These are phyloP conservation scores for Boletus rubescentipes DNA, from an alignment of 768 basidiomycete genomes.

Conservation along the genomic window DNA sequence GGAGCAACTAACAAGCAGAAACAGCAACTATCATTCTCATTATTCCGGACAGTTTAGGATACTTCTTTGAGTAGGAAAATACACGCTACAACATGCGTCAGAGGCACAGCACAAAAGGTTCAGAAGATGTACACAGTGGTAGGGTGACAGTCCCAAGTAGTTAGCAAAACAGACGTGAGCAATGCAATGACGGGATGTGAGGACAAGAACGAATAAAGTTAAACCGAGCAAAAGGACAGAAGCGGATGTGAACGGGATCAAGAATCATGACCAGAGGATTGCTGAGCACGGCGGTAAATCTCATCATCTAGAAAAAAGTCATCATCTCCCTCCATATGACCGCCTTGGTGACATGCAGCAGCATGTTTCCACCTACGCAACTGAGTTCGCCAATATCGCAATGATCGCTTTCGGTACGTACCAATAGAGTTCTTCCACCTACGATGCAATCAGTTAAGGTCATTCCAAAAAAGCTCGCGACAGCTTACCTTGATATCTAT, in stretches of 20 bases:
- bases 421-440: constrained; percentile 80
- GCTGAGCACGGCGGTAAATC: constrained; percentile 32
- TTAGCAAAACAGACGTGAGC: constrained; percentile 20
- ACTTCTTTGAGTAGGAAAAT: neutral
- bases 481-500: constrained; percentile 62
- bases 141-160: constrained; percentile 2
- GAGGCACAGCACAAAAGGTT: neutral
- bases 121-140: neutral
- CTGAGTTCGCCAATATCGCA: constrained; percentile 6
- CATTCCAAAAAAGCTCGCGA: neutral
- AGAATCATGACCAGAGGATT: constrained; percentile 5
- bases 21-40: neutral
- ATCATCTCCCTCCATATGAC: constrained; percentile 52
- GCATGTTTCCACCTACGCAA: constrained; percentile 78
- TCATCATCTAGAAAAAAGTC: constrained; percentile 58
- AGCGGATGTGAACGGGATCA: neutral
- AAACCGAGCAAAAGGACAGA: neutral
- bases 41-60: neutral
- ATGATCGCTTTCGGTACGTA: constrained; percentile 34
- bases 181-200: neutral
- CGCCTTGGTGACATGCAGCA: constrained; percentile 67
- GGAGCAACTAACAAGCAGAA: neutral
- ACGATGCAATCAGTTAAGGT: neutral
- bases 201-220: constrained; percentile 13
- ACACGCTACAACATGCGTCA: constrained; percentile 3